Evolutionary conservation across 2,329 filamentous ascomycete species (phyloP).

Genomic region (Fusarium annulatum): DNA sequence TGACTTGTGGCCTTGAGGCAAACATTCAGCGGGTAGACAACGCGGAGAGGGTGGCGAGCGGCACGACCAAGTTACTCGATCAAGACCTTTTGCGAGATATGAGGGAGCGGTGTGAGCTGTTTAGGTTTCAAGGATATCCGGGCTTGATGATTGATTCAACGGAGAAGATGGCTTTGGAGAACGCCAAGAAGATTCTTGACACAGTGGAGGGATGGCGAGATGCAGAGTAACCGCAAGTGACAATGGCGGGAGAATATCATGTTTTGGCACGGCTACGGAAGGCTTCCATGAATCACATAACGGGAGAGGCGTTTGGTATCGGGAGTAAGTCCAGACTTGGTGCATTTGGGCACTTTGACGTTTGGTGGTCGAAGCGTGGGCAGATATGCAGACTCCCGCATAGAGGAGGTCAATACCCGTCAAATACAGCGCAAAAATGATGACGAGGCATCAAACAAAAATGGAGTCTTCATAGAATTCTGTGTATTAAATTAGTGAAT

Average conservation of each 20-base stretch:
- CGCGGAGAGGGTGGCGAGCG: not conserved
- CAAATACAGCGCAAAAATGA: not conserved
- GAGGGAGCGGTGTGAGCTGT: not conserved
- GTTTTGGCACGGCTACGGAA: not conserved
- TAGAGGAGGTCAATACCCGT: not conserved
- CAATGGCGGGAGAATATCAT: not conserved
- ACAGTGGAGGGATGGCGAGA: not conserved
- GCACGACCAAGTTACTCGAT: not conserved
- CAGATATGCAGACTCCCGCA: not conserved
- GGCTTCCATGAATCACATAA: not conserved
- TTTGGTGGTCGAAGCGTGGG: not conserved
- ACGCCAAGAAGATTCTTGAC: not conserved
- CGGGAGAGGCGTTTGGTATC: not conserved
- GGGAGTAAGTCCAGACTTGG: not conserved
- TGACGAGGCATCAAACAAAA: not conserved
- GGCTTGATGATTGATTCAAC: not conserved
- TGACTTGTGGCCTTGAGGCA: not conserved
- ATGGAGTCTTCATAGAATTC: rapidly evolving
- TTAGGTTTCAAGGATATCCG: not conserved
- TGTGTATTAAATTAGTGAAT: not conserved
- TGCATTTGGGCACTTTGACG: not conserved
- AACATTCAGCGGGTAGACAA: not conserved
- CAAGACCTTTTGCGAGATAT: not conserved
- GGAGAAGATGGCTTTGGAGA: not conserved
- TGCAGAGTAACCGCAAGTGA: not conserved